phyloP scores from a whole-genome alignment of 148 eudicot species.

The Rhododendron ferrugineum region DNA sequence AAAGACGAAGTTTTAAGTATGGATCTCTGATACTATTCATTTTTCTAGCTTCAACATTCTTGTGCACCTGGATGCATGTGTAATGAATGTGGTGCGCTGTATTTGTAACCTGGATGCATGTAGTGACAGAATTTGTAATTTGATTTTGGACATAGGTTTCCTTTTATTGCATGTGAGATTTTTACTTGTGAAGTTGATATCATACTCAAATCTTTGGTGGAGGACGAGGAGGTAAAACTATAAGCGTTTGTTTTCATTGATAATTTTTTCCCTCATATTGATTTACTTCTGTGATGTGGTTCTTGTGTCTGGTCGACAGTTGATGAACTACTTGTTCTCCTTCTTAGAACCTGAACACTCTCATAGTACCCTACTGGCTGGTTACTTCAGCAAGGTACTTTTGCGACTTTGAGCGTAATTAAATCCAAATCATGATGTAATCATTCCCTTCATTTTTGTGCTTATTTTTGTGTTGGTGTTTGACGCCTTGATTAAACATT shows the following conservation, averaged over 20 bases:
- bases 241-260: constrained; percentile 7
- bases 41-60: not conserved
- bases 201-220: constrained; percentile 81
- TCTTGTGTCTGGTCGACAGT: constrained; percentile 35
- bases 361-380: constrained; percentile 78
- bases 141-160: constrained; percentile 49
- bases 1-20: constrained; percentile 66
- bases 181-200: constrained; percentile 96
- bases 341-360: constrained; percentile 68
- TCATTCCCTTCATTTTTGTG: not conserved
- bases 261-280: not conserved
- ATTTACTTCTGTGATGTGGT: not conserved
- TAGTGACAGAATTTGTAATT: not conserved
- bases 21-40: constrained; percentile 17
- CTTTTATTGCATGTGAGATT: constrained; percentile 90
- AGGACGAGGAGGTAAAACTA: constrained; percentile 79
- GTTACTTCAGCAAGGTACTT: constrained; percentile 92
- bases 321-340: constrained; percentile 77
- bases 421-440: not conserved
- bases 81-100: not conserved
- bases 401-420: not conserved
- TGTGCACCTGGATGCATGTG: constrained; percentile 1
- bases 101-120: constrained; percentile 4
- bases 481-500: constrained; percentile 6
- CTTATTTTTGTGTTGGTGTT: not conserved